Conservation (phyloP, 306 rosid genomes). For the Lathyrus sativus region DNA sequence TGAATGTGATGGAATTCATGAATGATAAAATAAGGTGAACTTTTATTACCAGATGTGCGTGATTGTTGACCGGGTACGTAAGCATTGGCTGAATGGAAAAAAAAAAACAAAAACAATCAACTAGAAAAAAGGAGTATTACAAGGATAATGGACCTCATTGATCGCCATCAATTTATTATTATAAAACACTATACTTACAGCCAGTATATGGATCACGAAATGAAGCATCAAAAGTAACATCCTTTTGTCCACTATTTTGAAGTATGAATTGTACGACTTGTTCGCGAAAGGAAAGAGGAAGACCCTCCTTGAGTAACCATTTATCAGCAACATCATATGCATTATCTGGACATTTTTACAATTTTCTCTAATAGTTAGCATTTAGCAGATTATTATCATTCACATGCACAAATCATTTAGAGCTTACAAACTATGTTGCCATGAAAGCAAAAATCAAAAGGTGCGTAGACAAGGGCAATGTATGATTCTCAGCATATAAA, state of each 20-base stretch:
- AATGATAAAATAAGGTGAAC: constrained; percentile 21
- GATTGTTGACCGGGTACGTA: constrained; percentile 84
- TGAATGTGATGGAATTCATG: constrained; percentile 17
- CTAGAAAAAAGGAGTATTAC: constrained; percentile 35
- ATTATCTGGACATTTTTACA: constrained; percentile 61
- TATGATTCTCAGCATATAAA: constrained; percentile 34
- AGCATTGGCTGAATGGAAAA: constrained; percentile 66
- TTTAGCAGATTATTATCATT: constrained; percentile 27
- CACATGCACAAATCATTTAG: constrained; percentile 19
- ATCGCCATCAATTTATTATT: constrained; percentile 18
- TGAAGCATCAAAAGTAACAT: constrained; percentile 69
- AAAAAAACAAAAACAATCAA: constrained; percentile 17
- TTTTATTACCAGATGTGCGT: constrained; percentile 56
- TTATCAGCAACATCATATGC: constrained; percentile 86
- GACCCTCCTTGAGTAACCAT: constrained; percentile 90
- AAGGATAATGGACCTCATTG: constrained; percentile 22
- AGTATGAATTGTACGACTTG: constrained; percentile 91
- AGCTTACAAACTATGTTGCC: constrained; percentile 3
- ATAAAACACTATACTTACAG: constrained; percentile 54
- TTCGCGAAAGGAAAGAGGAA: constrained; percentile 90
- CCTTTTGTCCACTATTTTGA: constrained; percentile 84
- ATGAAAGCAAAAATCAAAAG: constrained; percentile 19
- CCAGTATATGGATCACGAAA: constrained; percentile 93
- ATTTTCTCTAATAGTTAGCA: constrained; percentile 21
- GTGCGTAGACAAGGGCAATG: constrained; percentile 1